Conservation (phyloP, 768 basidiomycete species). For the Clavaria fumosa region DNA sequence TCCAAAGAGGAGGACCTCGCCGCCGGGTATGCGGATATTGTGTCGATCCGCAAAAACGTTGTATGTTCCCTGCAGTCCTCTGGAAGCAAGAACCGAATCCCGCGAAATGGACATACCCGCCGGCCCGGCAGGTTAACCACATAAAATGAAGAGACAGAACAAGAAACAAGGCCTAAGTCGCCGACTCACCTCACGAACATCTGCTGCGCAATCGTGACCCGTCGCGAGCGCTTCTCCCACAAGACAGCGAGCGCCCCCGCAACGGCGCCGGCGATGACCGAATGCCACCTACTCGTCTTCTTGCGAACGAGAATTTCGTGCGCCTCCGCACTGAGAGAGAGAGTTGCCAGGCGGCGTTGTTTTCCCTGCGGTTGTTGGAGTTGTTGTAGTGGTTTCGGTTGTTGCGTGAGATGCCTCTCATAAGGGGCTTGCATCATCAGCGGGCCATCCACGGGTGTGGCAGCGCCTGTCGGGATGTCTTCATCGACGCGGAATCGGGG, state of each 20-base stretch:
- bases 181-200: conserved; percentile 65
- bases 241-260: conserved; percentile 60
- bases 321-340: conserved; percentile 48
- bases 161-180: background rate
- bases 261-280: conserved; percentile 61
- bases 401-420: too few species aligned
- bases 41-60: conserved; percentile 59
- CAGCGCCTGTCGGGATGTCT: too few species aligned
- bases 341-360: conserved; percentile 29
- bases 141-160: background rate
- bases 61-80: conserved; percentile 82
- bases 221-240: conserved; percentile 56
- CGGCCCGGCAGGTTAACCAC: conserved; percentile 1
- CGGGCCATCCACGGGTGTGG: too few species aligned
- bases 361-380: conserved; percentile 11
- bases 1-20: conserved; percentile 69
- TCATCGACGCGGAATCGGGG: too few species aligned
- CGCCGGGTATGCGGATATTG: conserved; percentile 62
- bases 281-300: conserved; percentile 61
- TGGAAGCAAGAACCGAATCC: too few species aligned
- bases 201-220: conserved; percentile 68
- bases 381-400: background rate
- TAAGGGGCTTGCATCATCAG: too few species aligned
- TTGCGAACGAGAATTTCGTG: conserved; percentile 51
- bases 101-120: too few species aligned